Evolutionary conservation across 2,329 filamentous ascomycete species (phyloP).

Genomic region (Fusarium ambrosium): DNA sequence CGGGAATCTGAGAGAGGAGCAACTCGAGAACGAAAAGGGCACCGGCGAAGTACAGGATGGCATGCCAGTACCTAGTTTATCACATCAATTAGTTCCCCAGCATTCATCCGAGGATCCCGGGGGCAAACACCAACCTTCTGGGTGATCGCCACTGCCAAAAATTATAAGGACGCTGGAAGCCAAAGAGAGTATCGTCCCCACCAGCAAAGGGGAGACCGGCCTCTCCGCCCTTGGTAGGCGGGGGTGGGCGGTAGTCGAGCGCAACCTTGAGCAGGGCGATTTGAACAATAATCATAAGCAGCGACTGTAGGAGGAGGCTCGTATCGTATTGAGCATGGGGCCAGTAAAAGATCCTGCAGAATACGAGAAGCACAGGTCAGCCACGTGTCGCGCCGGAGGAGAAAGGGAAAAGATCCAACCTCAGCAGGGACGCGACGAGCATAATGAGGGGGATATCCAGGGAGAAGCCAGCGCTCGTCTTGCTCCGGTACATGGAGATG

Average conservation of each 20-base stretch:
- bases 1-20: slow-evolving; percentile 70
- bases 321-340: slow-evolving; percentile 75
- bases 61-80: slow-evolving; percentile 78
- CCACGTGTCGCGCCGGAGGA: not conserved
- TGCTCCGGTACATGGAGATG: slow-evolving; percentile 72
- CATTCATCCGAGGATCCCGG: not conserved
- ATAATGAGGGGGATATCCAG: slow-evolving; percentile 80
- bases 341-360: slow-evolving; percentile 75
- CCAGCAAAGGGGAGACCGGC: slow-evolving; percentile 73
- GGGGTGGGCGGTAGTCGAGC: slow-evolving; percentile 74
- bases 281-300: slow-evolving; percentile 76
- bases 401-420: slow-evolving; percentile 56
- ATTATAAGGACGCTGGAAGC: slow-evolving; percentile 73
- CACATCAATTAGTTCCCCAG: slow-evolving; percentile 21
- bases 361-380: slow-evolving; percentile 38
- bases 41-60: slow-evolving; percentile 76
- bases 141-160: slow-evolving; percentile 87
- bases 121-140: slow-evolving; percentile 67
- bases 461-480: slow-evolving; percentile 77
- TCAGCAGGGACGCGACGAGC: slow-evolving; percentile 76
- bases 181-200: slow-evolving; percentile 54
- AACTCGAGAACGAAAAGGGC: slow-evolving; percentile 74
- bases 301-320: slow-evolving; percentile 73
- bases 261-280: slow-evolving; percentile 75
- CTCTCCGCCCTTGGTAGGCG: slow-evolving; percentile 72